These are phyloP conservation scores for Rhipidocladum racemiflorum DNA, from an alignment of 176 grass and related monocot genomes.

Conservation along the genomic window DNA sequence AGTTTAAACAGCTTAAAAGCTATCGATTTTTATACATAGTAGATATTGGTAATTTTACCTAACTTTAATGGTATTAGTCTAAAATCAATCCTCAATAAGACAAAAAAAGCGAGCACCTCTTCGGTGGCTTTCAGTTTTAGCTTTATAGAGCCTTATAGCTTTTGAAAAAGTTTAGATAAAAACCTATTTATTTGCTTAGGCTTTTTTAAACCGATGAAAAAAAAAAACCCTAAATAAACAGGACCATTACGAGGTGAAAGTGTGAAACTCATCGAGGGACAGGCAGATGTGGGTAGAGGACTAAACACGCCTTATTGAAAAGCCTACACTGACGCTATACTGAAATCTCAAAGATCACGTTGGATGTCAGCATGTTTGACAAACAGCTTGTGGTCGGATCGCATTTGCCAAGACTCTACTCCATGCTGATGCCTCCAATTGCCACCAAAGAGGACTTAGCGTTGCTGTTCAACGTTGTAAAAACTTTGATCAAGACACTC, in stretches of 20 bases:
- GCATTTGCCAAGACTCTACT: background rate
- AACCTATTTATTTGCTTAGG: too few species aligned
- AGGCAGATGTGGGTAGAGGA: background rate
- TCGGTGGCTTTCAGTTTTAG: too few species aligned
- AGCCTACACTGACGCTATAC: background rate
- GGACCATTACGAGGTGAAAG: background rate
- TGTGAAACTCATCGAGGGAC: background rate
- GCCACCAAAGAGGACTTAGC: background rate
- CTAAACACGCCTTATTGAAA: background rate
- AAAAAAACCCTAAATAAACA: too few species aligned
- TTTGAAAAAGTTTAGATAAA: too few species aligned
- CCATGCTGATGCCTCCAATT: background rate
- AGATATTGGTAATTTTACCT: too few species aligned
- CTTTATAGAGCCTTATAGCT: too few species aligned
- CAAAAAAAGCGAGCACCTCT: too few species aligned
- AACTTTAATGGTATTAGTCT: too few species aligned
- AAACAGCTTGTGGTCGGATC: background rate
- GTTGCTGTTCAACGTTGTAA: background rate
- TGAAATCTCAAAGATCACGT: conserved; percentile 5
- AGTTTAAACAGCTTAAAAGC: too few species aligned
- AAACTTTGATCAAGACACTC: background rate
- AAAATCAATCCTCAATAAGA: too few species aligned
- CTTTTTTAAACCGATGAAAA: too few species aligned
- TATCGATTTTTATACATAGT: too few species aligned
- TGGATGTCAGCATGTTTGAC: background rate